These are phyloP conservation scores for Cornus florida DNA, from an alignment of 148 eudicot species.

Conservation along the genomic window DNA sequence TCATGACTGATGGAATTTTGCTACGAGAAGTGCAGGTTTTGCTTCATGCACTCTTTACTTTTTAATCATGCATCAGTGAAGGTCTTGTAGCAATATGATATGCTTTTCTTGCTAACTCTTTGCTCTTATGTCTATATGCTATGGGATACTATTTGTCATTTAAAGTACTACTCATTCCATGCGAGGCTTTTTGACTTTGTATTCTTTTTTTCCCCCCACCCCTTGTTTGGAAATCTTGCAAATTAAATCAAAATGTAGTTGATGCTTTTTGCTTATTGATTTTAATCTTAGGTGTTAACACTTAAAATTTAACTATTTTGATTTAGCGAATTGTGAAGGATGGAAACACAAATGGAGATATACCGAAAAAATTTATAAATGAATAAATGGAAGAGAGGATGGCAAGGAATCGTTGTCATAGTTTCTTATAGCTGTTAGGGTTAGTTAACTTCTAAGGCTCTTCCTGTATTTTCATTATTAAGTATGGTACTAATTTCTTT, in stretches of 20 bases:
- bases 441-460: not conserved
- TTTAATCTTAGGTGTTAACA: not conserved
- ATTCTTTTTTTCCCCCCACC: too few species aligned
- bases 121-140: not conserved
- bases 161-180: not conserved
- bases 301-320: not conserved
- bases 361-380: not conserved
- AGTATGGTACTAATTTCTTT: not conserved
- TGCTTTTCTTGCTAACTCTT: not conserved
- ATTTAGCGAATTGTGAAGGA: not conserved
- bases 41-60: not conserved
- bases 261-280: not conserved
- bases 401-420: too few species aligned
- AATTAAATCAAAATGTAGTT: too few species aligned
- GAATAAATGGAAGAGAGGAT: not conserved
- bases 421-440: not conserved
- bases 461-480: not conserved
- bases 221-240: too few species aligned
- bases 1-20: constrained; percentile 98
- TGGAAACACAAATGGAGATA: not conserved
- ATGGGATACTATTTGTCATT: too few species aligned
- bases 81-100: not conserved
- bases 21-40: constrained; percentile 92
- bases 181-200: not conserved
- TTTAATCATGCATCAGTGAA: constrained; percentile 8